Evolutionary conservation across 371 early-diverging fungal species (phyloP).

Genomic region (Thermomucor indicae-seudaticae): DNA sequence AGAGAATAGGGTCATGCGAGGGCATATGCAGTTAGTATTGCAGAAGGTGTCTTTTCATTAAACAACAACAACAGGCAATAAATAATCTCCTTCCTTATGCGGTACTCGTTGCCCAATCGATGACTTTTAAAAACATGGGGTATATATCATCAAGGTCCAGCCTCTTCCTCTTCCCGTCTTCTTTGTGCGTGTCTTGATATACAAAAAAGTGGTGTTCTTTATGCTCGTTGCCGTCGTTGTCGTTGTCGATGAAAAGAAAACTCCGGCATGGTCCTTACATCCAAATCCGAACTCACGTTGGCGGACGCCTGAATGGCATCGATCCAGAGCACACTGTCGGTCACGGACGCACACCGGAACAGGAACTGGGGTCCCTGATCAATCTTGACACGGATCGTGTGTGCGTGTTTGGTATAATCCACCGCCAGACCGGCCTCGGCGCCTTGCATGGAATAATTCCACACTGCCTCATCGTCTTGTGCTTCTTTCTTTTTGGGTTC

Average conservation of each 20-base stretch:
- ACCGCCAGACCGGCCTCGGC: slow-evolving; percentile 30
- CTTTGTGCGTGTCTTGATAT: too few relatives aligned
- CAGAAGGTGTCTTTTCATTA: too few relatives aligned
- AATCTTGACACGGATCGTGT: slow-evolving; percentile 33
- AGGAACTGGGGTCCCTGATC: slow-evolving; percentile 37
- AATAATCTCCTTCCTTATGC: too few relatives aligned
- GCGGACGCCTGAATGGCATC: slow-evolving; percentile 32
- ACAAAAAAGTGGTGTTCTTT: too few relatives aligned
- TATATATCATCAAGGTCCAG: too few relatives aligned
- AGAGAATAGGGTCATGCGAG: too few relatives aligned
- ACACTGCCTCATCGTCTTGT: slow-evolving; percentile 11
- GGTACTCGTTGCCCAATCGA: too few relatives aligned
- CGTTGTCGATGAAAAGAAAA: slow-evolving; percentile 26
- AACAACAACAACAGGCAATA: too few relatives aligned
- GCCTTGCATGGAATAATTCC: slow-evolving; percentile 34
- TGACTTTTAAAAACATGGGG: too few relatives aligned
- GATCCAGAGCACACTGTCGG: slow-evolving; percentile 30
- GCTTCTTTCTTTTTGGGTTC: slow-evolving; percentile 13
- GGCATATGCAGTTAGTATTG: too few relatives aligned
- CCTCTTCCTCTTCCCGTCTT: too few relatives aligned
- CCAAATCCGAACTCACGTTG: slow-evolving; percentile 36
- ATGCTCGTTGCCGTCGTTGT: slow-evolving; percentile 11
- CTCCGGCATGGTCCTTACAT: slow-evolving; percentile 37
- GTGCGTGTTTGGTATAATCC: slow-evolving; percentile 34
- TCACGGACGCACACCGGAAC: slow-evolving; percentile 16